Conservation (phyloP, 1,139 yeast genomes). For the Petasospora fabianii region DNA sequence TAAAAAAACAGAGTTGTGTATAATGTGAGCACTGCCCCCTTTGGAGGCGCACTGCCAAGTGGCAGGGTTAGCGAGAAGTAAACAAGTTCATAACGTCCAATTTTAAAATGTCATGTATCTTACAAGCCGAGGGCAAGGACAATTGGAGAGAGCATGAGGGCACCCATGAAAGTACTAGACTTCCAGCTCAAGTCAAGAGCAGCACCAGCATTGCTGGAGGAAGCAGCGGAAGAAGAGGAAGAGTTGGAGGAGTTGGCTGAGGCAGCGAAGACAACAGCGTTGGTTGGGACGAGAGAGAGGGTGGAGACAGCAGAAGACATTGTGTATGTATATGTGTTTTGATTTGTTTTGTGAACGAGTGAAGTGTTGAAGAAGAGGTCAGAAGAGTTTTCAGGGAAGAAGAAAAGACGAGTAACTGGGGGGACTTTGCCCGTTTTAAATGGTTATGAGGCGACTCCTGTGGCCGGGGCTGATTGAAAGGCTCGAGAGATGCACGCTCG, state of each 20-base stretch:
- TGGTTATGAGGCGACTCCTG: too few species aligned
- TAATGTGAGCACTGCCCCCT: too few species aligned
- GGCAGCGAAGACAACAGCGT: constrained; percentile 25
- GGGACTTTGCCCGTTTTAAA: not conserved
- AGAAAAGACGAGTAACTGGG: too few species aligned
- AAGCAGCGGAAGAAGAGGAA: constrained; percentile 8
- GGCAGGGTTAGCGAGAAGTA: not conserved
- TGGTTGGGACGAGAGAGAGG: constrained; percentile 18
- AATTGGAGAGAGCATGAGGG: constrained; percentile 26
- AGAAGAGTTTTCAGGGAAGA: too few species aligned
- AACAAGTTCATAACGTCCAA: not conserved
- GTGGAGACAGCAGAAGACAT: constrained; percentile 10
- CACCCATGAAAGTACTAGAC: constrained; percentile 26
- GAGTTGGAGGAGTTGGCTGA: constrained; percentile 23
- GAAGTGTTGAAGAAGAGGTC: not conserved
- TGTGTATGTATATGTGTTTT: not conserved
- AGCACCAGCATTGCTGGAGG: constrained; percentile 21
- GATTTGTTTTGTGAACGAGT: not conserved
- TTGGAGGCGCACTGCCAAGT: too few species aligned
- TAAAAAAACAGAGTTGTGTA: too few species aligned
- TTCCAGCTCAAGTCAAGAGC: constrained; percentile 25
- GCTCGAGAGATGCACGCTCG: too few species aligned
- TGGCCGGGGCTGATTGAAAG: too few species aligned
- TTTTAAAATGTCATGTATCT: not conserved
- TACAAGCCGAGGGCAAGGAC: constrained; percentile 20